Evolutionary conservation across 192 early-diverging fungal genomes (phyloP).

Genomic region (Backusella australiensis): DNA sequence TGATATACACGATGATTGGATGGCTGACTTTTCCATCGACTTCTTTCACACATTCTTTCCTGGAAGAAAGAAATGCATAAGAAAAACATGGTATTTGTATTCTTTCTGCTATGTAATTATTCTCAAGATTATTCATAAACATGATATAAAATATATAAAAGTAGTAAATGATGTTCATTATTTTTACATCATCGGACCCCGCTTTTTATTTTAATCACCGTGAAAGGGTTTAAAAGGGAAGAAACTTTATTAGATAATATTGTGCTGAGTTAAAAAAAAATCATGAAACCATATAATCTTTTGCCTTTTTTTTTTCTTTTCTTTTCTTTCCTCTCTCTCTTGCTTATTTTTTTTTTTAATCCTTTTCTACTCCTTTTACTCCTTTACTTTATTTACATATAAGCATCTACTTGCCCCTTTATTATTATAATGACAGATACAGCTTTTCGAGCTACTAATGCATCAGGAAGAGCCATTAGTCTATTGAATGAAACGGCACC

Average conservation of each 20-base stretch:
- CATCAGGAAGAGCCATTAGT: constrained; percentile 52
- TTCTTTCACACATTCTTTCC: not conserved
- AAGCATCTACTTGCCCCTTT: not conserved
- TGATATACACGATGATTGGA: not conserved
- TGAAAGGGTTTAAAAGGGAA: constrained; percentile 2
- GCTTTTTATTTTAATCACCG: not conserved
- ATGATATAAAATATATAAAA: not conserved
- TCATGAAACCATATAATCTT: not conserved
- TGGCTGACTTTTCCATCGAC: not conserved
- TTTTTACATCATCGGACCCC: not conserved
- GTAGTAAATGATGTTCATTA: not conserved
- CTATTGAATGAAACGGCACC: constrained; percentile 40
- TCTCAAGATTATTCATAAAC: not conserved
- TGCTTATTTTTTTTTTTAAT: not conserved
- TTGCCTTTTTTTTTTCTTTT: not conserved
- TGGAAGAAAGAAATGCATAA: not conserved
- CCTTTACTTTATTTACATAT: constrained; percentile 13
- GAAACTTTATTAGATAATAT: not conserved
- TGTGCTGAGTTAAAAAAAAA: constrained; percentile 1
- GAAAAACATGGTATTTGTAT: not conserved
- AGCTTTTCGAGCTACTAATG: constrained; percentile 46
- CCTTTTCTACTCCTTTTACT: constrained; percentile 14
- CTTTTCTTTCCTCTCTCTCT: not conserved
- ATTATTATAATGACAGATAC: constrained; percentile 6
- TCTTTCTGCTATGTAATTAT: not conserved